Conservation (phyloP, 495 filamentous ascomycete genomes). For the Penicillium maclennaniae region DNA sequence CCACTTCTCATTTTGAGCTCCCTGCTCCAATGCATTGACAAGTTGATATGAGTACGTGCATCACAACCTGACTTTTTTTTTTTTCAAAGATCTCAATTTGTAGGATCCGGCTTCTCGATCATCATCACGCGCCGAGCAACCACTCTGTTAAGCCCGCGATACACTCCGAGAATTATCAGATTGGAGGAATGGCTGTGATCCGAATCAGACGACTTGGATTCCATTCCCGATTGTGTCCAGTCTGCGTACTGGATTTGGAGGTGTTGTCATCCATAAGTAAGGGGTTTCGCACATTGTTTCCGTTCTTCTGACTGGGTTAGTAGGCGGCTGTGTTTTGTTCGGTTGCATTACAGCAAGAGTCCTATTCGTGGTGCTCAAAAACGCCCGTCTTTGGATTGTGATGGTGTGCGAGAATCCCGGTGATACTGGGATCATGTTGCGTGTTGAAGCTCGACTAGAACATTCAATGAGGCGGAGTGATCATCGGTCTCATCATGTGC, state of each 20-base stretch:
- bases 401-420: background rate
- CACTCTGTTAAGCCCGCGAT: background rate
- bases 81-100: too few species aligned
- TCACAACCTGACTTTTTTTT: background rate
- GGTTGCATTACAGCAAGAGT: background rate
- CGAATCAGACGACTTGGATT: background rate
- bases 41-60: background rate
- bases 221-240: background rate
- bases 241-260: background rate
- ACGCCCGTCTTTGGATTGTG: background rate
- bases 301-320: background rate
- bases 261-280: background rate
- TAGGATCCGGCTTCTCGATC: background rate
- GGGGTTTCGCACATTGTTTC: background rate
- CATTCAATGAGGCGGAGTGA: background rate
- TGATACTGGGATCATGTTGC: background rate
- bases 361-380: background rate
- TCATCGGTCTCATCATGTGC: background rate
- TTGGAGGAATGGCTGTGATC: background rate
- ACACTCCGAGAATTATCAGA: background rate
- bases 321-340: background rate
- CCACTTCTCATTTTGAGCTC: background rate
- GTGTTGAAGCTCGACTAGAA: background rate
- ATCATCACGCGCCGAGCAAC: background rate
- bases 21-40: background rate